Evolutionary conservation across 257 asterid species (phyloP).

Genomic region (Avicennia marina): DNA sequence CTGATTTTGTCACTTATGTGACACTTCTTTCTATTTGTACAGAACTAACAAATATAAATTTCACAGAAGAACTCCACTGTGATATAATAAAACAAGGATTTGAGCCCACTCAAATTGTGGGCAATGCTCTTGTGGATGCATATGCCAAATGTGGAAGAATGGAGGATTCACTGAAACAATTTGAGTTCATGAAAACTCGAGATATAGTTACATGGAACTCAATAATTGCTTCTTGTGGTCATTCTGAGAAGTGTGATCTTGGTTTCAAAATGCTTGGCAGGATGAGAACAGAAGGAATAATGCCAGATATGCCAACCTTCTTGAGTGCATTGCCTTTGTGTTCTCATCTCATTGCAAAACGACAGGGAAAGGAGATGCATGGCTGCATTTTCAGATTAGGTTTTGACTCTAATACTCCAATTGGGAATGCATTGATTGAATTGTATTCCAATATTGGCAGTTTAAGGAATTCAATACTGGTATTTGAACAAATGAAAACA

Average conservation of each 20-base stretch:
- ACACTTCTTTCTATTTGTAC: slow-evolving; percentile 49
- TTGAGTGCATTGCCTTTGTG: slow-evolving; percentile 61
- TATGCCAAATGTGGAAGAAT: slow-evolving; percentile 63
- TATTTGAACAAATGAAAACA: slow-evolving; percentile 56
- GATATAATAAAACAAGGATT: slow-evolving; percentile 57
- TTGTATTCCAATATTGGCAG: slow-evolving; percentile 74
- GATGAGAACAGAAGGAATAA: slow-evolving; percentile 61
- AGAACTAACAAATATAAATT: slow-evolving; percentile 25
- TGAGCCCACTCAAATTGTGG: slow-evolving; percentile 47
- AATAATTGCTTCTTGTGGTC: slow-evolving; percentile 61
- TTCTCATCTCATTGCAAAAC: slow-evolving; percentile 60
- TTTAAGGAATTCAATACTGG: slow-evolving; percentile 42
- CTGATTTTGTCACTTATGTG: slow-evolving; percentile 60
- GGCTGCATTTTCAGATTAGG: slow-evolving; percentile 57
- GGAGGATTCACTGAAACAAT: slow-evolving; percentile 57
- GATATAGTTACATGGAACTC: slow-evolving; percentile 79
- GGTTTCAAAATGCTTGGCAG: slow-evolving; percentile 62
- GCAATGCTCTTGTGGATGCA: slow-evolving; percentile 65
- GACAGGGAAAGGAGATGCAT: slow-evolving; percentile 85
- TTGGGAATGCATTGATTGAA: slow-evolving; percentile 75
- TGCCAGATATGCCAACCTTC: slow-evolving; percentile 59
- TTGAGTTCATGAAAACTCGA: slow-evolving; percentile 54
- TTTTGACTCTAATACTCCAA: slow-evolving; percentile 41
- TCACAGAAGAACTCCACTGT: slow-evolving; percentile 52
- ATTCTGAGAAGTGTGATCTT: slow-evolving; percentile 36